phyloP scores from a whole-genome alignment of 2,329 filamentous ascomycete species.

The Aspergillus chevalieri region DNA sequence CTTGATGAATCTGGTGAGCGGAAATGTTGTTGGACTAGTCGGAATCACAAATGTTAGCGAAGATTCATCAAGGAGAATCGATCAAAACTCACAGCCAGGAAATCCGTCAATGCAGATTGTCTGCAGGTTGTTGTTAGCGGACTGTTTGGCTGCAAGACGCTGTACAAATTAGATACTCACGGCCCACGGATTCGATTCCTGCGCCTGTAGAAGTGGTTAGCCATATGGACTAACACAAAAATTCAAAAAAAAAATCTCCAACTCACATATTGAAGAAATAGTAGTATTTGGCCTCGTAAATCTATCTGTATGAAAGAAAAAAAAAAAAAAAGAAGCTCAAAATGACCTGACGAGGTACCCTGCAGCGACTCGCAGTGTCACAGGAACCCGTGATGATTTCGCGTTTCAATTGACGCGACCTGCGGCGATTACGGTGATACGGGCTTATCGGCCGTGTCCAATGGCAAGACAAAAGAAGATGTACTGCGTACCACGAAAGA shows the following conservation, averaged over 20 bases:
- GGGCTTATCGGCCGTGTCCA: constrained; percentile 10
- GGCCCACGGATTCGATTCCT: constrained; percentile 40
- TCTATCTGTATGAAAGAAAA: not conserved
- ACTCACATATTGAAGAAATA: not conserved
- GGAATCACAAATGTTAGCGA: constrained; percentile 1
- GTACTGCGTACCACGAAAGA: not conserved
- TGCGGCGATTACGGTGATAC: too few species aligned
- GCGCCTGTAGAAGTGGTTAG: constrained; percentile 12
- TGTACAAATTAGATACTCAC: constrained; percentile 26
- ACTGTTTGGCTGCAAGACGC: not conserved
- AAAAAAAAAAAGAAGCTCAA: not conserved
- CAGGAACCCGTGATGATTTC: constrained; percentile 32
- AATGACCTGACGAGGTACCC: not conserved
- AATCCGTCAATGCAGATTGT: constrained; percentile 63
- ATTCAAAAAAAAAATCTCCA: not conserved
- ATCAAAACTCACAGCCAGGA: constrained; percentile 52
- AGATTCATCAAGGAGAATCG: not conserved
- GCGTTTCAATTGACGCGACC: constrained; percentile 38
- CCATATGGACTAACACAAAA: not conserved
- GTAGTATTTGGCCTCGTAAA: not conserved
- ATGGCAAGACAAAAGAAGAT: not conserved
- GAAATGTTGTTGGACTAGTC: constrained; percentile 59
- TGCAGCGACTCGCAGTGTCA: constrained; percentile 16
- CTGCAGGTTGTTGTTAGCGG: constrained; percentile 25
- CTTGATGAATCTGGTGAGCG: constrained; percentile 56